Evolutionary conservation across 495 filamentous ascomycete genomes (phyloP).

Genomic region (Pyrenula aspistea): DNA sequence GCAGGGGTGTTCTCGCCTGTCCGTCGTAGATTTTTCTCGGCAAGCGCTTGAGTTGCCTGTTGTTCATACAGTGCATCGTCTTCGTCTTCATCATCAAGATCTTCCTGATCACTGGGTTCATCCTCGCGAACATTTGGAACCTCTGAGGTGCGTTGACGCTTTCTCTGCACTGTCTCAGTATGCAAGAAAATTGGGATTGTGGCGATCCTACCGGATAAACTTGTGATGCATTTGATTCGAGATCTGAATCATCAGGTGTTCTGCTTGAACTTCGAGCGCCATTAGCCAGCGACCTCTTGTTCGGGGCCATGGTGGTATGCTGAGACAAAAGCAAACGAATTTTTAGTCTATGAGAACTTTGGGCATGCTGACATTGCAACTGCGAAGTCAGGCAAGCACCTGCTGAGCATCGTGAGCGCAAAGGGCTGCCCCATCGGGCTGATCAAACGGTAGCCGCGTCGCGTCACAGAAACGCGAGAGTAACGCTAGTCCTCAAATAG

Average conservation of each 20-base stretch:
- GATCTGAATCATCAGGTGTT: not conserved
- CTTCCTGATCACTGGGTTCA: slow-evolving; percentile 15
- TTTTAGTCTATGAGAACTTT: no score
- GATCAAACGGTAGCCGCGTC: no score
- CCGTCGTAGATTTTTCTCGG: slow-evolving; percentile 39
- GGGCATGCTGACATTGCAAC: no score
- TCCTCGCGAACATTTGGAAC: slow-evolving; percentile 14
- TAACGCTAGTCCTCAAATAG: no score
- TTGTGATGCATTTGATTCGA: not conserved
- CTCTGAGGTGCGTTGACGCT: slow-evolving; percentile 22
- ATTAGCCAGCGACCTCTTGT: not conserved
- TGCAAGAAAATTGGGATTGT: not conserved
- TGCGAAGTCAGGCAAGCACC: no score
- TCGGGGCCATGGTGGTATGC: not conserved
- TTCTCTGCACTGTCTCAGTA: slow-evolving; percentile 16
- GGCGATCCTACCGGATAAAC: not conserved
- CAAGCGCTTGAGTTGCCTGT: slow-evolving; percentile 59
- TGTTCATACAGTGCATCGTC: slow-evolving; percentile 48
- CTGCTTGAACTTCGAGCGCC: not conserved
- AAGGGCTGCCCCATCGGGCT: no score
- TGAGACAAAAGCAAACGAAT: no score
- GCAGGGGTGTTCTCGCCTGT: slow-evolving; percentile 58
- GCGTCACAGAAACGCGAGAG: no score
- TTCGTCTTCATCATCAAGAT: slow-evolving; percentile 13
- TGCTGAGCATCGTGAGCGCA: no score